Evolutionary conservation across 2,329 filamentous ascomycete genomes (phyloP).

Genomic region (Neofusicoccum parvum): DNA sequence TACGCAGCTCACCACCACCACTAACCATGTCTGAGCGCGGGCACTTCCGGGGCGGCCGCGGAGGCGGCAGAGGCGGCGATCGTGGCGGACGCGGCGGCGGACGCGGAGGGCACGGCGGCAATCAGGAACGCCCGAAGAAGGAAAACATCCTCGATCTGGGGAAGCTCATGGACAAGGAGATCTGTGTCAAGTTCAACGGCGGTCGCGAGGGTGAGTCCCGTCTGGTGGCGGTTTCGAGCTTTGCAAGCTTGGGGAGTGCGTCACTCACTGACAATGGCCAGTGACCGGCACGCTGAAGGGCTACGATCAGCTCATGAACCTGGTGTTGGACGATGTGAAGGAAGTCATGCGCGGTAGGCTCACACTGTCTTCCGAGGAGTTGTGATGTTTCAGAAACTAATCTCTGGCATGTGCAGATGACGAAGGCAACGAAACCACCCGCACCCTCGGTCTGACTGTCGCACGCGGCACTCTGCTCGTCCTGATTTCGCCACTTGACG

Average conservation of each 20-base stretch:
- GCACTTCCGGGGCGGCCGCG: slow-evolving; percentile 49
- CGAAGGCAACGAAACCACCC: slow-evolving; percentile 81
- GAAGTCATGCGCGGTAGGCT: slow-evolving; percentile 80
- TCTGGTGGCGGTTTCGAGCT: slow-evolving; percentile 18
- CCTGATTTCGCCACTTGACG: slow-evolving; percentile 87
- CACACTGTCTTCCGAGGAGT: not conserved
- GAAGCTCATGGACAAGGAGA: slow-evolving; percentile 97
- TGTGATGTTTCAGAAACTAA: not conserved
- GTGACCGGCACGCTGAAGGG: slow-evolving; percentile 90
- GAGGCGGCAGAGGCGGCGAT: slow-evolving; percentile 30
- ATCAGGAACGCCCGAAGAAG: slow-evolving; percentile 84
- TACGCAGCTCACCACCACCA: slow-evolving; percentile 5
- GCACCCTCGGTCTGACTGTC: slow-evolving; percentile 80
- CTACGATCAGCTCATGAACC: slow-evolving; percentile 96
- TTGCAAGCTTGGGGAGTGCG: not conserved
- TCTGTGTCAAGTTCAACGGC: slow-evolving; percentile 95
- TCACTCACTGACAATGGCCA: slow-evolving; percentile 41
- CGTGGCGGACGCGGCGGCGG: slow-evolving; percentile 31
- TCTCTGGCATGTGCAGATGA: slow-evolving; percentile 65
- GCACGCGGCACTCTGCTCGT: slow-evolving; percentile 91
- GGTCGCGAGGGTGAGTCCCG: slow-evolving; percentile 74
- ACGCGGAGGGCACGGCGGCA: slow-evolving; percentile 23
- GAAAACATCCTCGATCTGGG: slow-evolving; percentile 95
- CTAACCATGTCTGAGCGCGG: slow-evolving; percentile 58
- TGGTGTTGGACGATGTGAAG: slow-evolving; percentile 92